A percentile compares a stretch with the other conserved stretches of the same genome.
Evolutionary conservation across 352 stramenopile genomes (phyloP).

Genomic region (Globisporangium barbulae): DNA sequence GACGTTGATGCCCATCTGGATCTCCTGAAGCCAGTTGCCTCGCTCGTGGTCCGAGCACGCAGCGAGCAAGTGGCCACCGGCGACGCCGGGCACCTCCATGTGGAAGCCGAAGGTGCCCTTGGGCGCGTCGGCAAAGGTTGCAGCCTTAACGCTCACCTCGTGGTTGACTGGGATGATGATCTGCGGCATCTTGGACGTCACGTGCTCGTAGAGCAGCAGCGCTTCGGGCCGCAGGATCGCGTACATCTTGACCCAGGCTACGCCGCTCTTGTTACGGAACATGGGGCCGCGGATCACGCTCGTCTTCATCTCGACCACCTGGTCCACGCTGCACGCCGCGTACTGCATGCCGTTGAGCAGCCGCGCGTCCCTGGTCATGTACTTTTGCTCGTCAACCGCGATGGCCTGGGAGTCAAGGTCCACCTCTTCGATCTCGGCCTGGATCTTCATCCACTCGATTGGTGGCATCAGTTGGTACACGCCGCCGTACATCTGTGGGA

Average conservation of each 20-base stretch:
- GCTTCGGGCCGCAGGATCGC: constrained; percentile 64
- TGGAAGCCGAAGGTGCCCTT: constrained; percentile 58
- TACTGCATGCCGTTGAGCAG: constrained; percentile 83
- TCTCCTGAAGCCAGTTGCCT: constrained; percentile 73
- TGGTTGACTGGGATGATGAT: constrained; percentile 79
- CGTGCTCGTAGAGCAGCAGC: constrained; percentile 66
- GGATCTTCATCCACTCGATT: constrained; percentile 53
- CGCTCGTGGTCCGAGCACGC: constrained; percentile 63
- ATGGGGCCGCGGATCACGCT: constrained; percentile 67
- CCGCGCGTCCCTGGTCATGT: constrained; percentile 50
- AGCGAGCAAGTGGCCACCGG: constrained; percentile 56
- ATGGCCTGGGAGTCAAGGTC: constrained; percentile 40
- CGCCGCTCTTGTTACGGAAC: constrained; percentile 66
- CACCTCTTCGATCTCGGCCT: constrained; percentile 72
- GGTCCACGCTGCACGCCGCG: constrained; percentile 57
- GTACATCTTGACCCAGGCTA: constrained; percentile 69
- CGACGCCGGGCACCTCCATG: constrained; percentile 55
- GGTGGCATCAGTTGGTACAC: constrained; percentile 51
- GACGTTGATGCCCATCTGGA: constrained; percentile 64
- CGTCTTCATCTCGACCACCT: constrained; percentile 64
- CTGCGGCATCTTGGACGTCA: constrained; percentile 49
- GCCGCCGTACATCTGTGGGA: constrained; percentile 66
- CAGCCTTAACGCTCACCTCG: constrained; percentile 39
- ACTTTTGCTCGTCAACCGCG: constrained; percentile 37
- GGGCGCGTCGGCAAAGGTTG: constrained; percentile 46